Evolutionary conservation across 23 red algal species (phyloP).

Genomic region (Gracilaria gracilis): DNA sequence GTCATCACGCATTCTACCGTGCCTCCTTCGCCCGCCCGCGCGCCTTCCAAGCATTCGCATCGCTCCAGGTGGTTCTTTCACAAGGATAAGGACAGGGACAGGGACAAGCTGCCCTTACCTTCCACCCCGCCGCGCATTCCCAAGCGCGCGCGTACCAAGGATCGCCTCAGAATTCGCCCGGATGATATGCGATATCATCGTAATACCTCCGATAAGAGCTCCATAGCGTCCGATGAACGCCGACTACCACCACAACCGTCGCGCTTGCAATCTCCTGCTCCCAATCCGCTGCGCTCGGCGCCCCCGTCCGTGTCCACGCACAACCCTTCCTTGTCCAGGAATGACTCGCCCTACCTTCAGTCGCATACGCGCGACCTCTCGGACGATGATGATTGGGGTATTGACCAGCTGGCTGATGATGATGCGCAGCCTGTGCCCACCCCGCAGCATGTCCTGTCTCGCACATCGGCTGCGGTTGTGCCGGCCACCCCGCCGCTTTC

Average conservation of each 20-base stretch:
- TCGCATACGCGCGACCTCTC: constrained; percentile 10
- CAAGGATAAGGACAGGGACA: constrained; percentile 23
- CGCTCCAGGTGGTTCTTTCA: constrained; percentile 40
- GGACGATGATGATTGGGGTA: constrained; percentile 55
- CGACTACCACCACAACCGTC: neutral
- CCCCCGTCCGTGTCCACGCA: neutral
- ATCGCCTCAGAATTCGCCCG: constrained; percentile 22
- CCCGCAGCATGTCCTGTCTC: neutral
- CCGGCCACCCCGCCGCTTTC: constrained; percentile 21
- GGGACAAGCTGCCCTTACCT: neutral
- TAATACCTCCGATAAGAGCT: constrained; percentile 17
- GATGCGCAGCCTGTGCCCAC: constrained; percentile 28
- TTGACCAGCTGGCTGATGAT: constrained; percentile 49
- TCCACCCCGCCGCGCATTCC: constrained; percentile 16
- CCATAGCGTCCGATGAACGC: constrained; percentile 18
- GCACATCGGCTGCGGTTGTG: neutral
- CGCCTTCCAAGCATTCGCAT: constrained; percentile 45
- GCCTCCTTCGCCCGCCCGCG: constrained; percentile 31
- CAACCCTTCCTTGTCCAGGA: neutral
- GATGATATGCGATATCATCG: constrained; percentile 13
- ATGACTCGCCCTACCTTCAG: neutral
- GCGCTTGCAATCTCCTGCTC: neutral
- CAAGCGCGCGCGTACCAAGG: constrained; percentile 22
- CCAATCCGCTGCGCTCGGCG: neutral
- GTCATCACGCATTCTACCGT: constrained; percentile 29